These are phyloP conservation scores for Alternaria triticina DNA, from an alignment of 2,329 filamentous ascomycete species.

Conservation along the genomic window DNA sequence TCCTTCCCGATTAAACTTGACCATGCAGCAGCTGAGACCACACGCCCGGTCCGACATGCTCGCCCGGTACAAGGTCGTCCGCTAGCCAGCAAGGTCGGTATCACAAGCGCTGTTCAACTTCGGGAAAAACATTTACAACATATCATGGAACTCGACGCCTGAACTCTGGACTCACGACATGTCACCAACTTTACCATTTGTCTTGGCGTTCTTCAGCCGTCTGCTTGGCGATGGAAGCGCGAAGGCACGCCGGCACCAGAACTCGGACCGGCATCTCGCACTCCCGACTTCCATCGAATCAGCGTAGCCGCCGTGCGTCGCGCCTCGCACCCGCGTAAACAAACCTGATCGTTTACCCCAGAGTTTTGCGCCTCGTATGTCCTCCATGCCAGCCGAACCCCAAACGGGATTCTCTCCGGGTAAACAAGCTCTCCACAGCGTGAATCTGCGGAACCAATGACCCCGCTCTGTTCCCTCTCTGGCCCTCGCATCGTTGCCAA, in stretches of 20 bases:
- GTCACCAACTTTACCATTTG: not conserved
- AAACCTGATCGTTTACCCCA: conserved; percentile 11
- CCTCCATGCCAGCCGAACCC: not conserved
- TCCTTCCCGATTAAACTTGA: not conserved
- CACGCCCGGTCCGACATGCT: not conserved
- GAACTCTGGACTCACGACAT: not conserved
- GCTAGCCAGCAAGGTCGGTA: not conserved
- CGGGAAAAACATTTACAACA: not conserved
- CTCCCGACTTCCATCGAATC: conserved; percentile 7
- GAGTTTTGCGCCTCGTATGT: conserved; percentile 5
- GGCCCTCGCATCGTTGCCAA: conserved; percentile 19
- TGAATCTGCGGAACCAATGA: conserved; percentile 2
- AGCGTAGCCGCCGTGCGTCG: not conserved
- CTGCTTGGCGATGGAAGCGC: not conserved
- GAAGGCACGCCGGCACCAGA: not conserved
- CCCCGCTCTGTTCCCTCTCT: conserved; percentile 21
- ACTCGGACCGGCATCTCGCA: not conserved
- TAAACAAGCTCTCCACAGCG: conserved; percentile 3
- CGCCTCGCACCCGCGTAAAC: conserved; percentile 1
- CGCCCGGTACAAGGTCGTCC: not conserved
- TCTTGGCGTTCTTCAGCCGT: not conserved
- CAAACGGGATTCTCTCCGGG: conserved; percentile 17
- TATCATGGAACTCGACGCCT: not conserved
- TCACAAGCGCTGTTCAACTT: not conserved
- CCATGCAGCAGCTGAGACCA: not conserved